Base-by-base conservation (phyloP, 2,329 filamentous ascomycete genomes). In the Fusarium siculi region DNA sequence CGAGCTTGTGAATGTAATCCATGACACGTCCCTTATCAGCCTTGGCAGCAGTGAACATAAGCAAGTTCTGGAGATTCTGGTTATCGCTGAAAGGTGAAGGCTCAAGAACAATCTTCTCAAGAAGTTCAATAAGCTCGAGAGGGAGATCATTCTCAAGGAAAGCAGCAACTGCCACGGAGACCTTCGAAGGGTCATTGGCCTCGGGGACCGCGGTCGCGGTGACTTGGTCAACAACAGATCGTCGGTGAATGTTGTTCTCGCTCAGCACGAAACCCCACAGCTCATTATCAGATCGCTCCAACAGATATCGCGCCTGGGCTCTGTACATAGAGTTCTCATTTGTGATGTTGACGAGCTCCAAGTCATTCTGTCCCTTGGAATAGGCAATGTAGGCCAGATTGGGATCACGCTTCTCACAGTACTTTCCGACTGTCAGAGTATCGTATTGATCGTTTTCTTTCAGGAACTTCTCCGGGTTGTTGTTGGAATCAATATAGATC, bases 261-360 rank as follows among this genome's bases (percentile, higher is more conserved):
- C 93, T 97, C 39, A 99, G 88, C 19, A 98, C 96, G 80, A 98
- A 99, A 58, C 89, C 88, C 97, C 97, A 99, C 53, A 99, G 91
- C 82, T 99, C 96, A 5, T 87, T 82, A 79, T 99, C 96, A 42
- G 93, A 93, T 74, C 96, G 92, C 79, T 98, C 95, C 58, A 99
- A 87, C 30, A 99, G 88, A 83, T 99, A 99, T 42, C 96, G 93
- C 66, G 95, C 96, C 83, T 99, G 96, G n/a, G 93, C 93, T 78
- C 95, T 93, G 89, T 97, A 99, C 96, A 99, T 99, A n/a, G 94
- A 92, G 85, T 99, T 99, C 84, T 99, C 97, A 78, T 98, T 99
- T 79, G 96, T 98, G 80, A 99, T 96, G 82, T 93, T 96, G 84
- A 99, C 96, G 63, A 99, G 89, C 84, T 99, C 97, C 37, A 99